Evolutionary conservation across 2,329 filamentous ascomycete genomes (phyloP), one percentile per base, ranked within the genome.

Genomic region (Endoconidiophora polonica): DNA sequence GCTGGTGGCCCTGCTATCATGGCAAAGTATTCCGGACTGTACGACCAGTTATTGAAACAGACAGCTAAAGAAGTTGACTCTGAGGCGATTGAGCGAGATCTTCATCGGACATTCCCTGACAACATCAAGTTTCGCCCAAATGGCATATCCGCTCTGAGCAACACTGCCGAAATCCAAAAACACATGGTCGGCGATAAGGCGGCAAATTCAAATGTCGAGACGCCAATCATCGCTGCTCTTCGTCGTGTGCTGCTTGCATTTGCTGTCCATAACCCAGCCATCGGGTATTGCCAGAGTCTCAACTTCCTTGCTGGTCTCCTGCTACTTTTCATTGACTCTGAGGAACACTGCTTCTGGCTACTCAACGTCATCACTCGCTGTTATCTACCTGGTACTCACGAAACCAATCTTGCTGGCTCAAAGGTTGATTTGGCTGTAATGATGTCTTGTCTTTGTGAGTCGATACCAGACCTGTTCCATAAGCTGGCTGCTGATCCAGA

Each of bases 381-480:
- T 9, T 91, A 93, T 60, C 76, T 96, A 0, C 90, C 90, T 0
- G 88, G 87, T 2, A 95, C 88, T 0, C 90, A 96, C 60, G 87
- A 93, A 61, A 79, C 88, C 59, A 90, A 80, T 53, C 76, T 96
- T 5, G 88, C 94, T 63, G 86, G 86, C 3, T 86, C 87, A 50
- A 95, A 94, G 62, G 86, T 94, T 45, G 90, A 96, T 63, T 77
- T 96, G 50, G 87, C 86, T 54, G 90, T 95, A 2, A 73, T 96
- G 51, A 95, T 95, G 90, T 77, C 81, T 46, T 75, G 84, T 48
- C 74, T 96, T 56, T 81, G 83, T 54, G 86, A 94, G 55, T 78
- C 79, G 2, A 79, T 94, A 65, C 88, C 90, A 0, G 71, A 71
- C 2, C 78, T 95, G 10, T 96, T 88, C 82, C 75, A 78, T 50